Conservation (phyloP, 1,284 basidiomycete genomes). For the Termitomyces sp. region DNA sequence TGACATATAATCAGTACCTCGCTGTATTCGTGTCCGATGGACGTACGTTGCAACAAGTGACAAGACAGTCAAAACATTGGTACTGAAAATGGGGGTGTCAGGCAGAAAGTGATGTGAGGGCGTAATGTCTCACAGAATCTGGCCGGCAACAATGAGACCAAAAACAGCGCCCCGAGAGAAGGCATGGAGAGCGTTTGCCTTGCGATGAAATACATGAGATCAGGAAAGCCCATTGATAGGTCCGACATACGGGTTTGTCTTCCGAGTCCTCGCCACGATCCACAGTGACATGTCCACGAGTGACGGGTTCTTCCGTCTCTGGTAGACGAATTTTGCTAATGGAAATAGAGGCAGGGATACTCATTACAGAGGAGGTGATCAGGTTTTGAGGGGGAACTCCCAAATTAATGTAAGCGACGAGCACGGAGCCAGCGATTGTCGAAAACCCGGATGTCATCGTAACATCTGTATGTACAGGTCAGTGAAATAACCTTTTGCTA, state of each 20-base stretch:
- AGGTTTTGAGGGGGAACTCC: conserved; percentile 83
- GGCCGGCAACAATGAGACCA: conserved; percentile 81
- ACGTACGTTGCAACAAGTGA: conserved; percentile 68
- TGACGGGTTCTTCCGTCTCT: conserved; percentile 81
- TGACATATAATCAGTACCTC: background rate
- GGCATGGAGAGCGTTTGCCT: conserved; percentile 82
- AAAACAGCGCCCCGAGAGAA: conserved; percentile 86
- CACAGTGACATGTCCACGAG: conserved; percentile 74
- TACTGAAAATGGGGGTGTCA: conserved; percentile 30
- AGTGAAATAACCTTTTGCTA: background rate
- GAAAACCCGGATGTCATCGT: conserved; percentile 90
- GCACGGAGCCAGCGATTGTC: conserved; percentile 86
- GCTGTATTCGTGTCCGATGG: background rate
- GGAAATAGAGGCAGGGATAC: conserved; percentile 88
- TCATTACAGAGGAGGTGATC: conserved; percentile 90
- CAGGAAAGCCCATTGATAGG: background rate
- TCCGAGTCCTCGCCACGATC: conserved; percentile 66
- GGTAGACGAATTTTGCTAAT: conserved; percentile 85
- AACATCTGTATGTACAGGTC: conserved; percentile 42
- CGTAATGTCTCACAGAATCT: conserved; percentile 59
- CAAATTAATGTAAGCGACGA: conserved; percentile 78
- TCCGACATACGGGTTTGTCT: conserved; percentile 34
- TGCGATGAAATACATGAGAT: conserved; percentile 13
- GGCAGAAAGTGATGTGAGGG: conserved; percentile 1
- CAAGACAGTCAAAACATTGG: conserved; percentile 77